Evolutionary conservation across 306 rosid genomes (phyloP).

Genomic region (Rubus idaeus): DNA sequence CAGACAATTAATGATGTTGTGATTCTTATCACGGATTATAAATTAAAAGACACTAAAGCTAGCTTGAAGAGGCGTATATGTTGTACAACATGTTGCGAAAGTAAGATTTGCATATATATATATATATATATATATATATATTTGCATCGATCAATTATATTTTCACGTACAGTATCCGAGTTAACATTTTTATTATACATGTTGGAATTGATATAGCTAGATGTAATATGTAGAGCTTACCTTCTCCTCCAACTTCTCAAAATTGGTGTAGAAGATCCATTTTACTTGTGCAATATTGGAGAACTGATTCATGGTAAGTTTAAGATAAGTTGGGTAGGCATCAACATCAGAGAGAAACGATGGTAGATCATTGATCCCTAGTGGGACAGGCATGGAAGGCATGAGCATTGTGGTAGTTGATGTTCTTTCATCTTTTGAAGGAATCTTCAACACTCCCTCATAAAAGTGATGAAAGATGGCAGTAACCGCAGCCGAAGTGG

Average conservation of each 20-base stretch:
- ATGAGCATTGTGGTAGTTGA: not conserved
- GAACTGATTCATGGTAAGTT: slow-evolving; percentile 2
- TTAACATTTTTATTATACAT: no score
- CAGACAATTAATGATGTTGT: no score
- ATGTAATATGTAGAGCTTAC: not conserved
- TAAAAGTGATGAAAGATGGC: slow-evolving; percentile 16
- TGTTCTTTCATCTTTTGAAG: not conserved
- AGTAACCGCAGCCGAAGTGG: slow-evolving; percentile 26
- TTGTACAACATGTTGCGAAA: no score
- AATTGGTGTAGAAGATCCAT: slow-evolving; percentile 22
- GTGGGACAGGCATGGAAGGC: slow-evolving; percentile 4
- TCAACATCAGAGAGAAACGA: slow-evolving; percentile 7
- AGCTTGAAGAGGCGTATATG: no score
- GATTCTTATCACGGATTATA: no score
- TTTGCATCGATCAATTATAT: no score
- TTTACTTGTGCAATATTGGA: slow-evolving; percentile 14
- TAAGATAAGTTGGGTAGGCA: not conserved
- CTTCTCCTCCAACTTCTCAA: slow-evolving; percentile 24
- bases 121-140: no score
- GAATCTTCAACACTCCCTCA: slow-evolving; percentile 3
- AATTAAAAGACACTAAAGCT: no score
- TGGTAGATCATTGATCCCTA: slow-evolving; percentile 23
- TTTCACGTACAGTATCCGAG: no score
- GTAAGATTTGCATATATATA: no score
- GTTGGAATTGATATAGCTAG: no score